Base-by-base conservation (phyloP, 2,329 filamentous ascomycete genomes). In the Neonectria magnoliae region DNA sequence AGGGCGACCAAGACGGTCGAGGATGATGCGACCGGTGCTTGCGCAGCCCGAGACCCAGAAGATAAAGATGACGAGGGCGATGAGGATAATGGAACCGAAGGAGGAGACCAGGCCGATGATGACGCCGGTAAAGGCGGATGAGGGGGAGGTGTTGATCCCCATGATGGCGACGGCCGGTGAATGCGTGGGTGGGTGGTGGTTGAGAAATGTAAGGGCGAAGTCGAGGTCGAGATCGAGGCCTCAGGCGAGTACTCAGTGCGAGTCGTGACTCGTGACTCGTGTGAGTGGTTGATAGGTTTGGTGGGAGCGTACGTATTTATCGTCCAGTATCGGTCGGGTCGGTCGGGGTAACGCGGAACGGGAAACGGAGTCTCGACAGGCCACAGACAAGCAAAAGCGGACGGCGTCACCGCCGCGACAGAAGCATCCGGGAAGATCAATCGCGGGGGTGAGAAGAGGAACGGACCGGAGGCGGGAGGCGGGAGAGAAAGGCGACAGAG, bases 21-120 rank as follows among this genome's bases (percentile, higher is more conserved):
- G 87, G 68, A 98, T 88, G 76, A 99, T 98, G 72, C 95, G 89
- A 47, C 95, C 95, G 55, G 91, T 91, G 59, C 86, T 88, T 41
- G 95, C 98, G 65, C 79, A 81, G 58, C 79, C 79, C 5, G 79
- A 80, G 79, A 97, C 97, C 81, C 92, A 89, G 80, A 98, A 96
- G 82, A 98, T 96, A 81, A 97, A 98, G 77, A 98, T 89, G 76
- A 96, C 82, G 67, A 97, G 79, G 62, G 93, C 91, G 67, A 97
- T 93, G 62, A 98, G 84, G 33, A 93, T 88, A 48, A 95, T 95
- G 42, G 94, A 97, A 67, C 94, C 95, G 80, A 98, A 95, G 14
- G 95, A 97, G 42, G 94, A 97, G 67, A 98, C 86, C 76, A 99
- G 90, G 71, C 95, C 96, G 78, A 99, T 98, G 79, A 98, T 87